These are phyloP conservation scores for Agrostemma githago DNA, from an alignment of 148 eudicot genomes.

Conservation along the genomic window DNA sequence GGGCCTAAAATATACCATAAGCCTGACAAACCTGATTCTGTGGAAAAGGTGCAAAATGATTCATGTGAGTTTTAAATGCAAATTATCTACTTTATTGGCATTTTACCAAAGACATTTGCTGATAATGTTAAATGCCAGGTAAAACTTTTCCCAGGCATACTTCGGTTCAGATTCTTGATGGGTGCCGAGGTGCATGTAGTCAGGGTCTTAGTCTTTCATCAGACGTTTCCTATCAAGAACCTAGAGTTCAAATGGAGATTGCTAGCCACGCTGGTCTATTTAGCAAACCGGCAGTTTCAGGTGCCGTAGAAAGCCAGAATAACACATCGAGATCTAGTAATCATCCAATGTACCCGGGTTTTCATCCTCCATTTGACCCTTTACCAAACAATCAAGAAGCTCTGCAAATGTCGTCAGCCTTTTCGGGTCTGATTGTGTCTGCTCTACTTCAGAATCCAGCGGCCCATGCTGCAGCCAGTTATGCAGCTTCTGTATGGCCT, in stretches of 20 bases:
- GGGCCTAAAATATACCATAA: conserved; percentile 30
- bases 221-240: conserved; percentile 52
- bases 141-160: conserved; percentile 65
- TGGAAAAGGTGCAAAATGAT: conserved; percentile 34
- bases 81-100: conserved; percentile 10
- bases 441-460: conserved; percentile 84
- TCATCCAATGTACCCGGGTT: conserved; percentile 43
- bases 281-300: conserved; percentile 40
- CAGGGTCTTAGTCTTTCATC: conserved; percentile 37
- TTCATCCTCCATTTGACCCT: conserved; percentile 51
- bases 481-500: conserved; percentile 81
- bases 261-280: conserved; percentile 37
- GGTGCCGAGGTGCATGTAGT: conserved; percentile 40
- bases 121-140: conserved; percentile 28
- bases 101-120: conserved; percentile 12
- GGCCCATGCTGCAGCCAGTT: conserved; percentile 90
- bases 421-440: conserved; percentile 75
- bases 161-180: conserved; percentile 81
- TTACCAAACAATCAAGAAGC: conserved; percentile 45
- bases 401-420: conserved; percentile 57
- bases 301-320: conserved; percentile 44
- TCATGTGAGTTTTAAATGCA: conserved; percentile 24
- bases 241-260: conserved; percentile 41
- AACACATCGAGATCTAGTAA: conserved; percentile 42
- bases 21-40: conserved; percentile 27